These are phyloP conservation scores for Yamadazyma membranifaciens DNA, from an alignment of 1,139 yeast species.

Conservation along the genomic window DNA sequence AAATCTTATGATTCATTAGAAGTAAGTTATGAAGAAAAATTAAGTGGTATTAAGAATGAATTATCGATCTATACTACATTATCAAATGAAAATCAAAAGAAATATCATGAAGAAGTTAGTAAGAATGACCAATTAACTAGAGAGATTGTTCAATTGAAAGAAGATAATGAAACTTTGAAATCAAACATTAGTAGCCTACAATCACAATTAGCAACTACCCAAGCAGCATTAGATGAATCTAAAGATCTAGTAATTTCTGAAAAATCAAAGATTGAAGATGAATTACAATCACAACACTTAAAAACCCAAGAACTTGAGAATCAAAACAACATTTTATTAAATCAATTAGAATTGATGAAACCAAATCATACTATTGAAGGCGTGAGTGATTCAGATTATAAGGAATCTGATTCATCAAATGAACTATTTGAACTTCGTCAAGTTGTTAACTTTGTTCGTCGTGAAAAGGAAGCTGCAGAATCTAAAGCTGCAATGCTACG, in stretches of 20 bases:
- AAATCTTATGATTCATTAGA: conserved; percentile 35
- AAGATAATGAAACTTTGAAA: conserved; percentile 37
- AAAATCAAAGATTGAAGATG: conserved; percentile 46
- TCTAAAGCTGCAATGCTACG: conserved; percentile 50
- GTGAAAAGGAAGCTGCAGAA: conserved; percentile 74
- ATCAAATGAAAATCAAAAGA: conserved; percentile 49
- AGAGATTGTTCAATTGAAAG: conserved; percentile 43
- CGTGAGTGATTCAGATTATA: conserved; percentile 2
- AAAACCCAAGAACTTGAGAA: conserved; percentile 57
- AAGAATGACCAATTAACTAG: conserved; percentile 57
- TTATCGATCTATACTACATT: conserved; percentile 50
- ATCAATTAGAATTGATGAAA: conserved; percentile 57
- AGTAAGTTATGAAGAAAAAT: conserved; percentile 32
- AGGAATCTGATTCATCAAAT: conserved; percentile 17
- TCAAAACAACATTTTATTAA: conserved; percentile 67
- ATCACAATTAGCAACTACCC: conserved; percentile 19
- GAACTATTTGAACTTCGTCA: conserved; percentile 40
- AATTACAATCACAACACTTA: conserved; percentile 43
- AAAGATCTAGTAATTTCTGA: conserved; percentile 25
- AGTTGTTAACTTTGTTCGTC: conserved; percentile 61
- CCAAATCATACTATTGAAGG: conserved; percentile 7
- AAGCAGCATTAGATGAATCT: conserved; percentile 22
- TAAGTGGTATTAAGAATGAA: conserved; percentile 37
- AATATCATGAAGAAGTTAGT: conserved; percentile 56
- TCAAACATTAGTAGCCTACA: conserved; percentile 33